Evolutionary conservation across 768 basidiomycete genomes (phyloP).

Genomic region (Hemileccinum impolitum): DNA sequence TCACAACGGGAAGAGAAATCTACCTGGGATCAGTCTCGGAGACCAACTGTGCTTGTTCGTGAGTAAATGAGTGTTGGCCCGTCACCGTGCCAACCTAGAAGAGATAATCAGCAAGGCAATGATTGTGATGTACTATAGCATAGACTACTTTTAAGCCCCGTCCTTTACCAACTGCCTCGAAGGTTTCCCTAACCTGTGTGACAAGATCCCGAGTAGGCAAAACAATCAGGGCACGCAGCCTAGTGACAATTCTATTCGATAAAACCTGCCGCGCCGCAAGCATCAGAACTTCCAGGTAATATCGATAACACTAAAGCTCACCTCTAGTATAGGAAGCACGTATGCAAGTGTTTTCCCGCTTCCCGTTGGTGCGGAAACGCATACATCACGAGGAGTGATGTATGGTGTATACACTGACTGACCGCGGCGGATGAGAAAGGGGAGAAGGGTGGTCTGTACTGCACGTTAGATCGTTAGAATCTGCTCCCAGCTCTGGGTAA

Average conservation of each 20-base stretch:
- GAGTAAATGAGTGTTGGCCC: constrained; percentile 90
- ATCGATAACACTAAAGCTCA: constrained; percentile 24
- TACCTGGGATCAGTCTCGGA: constrained; percentile 55
- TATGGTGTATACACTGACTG: constrained; percentile 62
- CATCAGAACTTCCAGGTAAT: not conserved
- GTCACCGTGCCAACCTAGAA: constrained; percentile 73
- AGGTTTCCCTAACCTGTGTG: constrained; percentile 85
- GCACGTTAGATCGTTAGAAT: constrained; percentile 17
- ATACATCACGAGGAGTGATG: constrained; percentile 71
- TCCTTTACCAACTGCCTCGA: constrained; percentile 81
- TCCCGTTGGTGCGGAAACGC: constrained; percentile 95
- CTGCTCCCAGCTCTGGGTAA: not conserved
- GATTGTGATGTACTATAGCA: not conserved
- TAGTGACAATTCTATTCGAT: constrained; percentile 69
- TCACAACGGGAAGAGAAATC: constrained; percentile 12
- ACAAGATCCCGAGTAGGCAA: constrained; percentile 95
- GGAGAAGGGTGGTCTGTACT: constrained; percentile 91
- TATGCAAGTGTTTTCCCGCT: constrained; percentile 99
- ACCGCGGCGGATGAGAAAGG: constrained; percentile 63
- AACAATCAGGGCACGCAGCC: constrained; percentile 83
- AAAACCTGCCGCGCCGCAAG: constrained; percentile 48
- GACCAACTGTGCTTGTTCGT: constrained; percentile 83
- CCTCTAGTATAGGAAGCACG: constrained; percentile 89
- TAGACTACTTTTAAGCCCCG: constrained; percentile 73
- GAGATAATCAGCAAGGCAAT: constrained; percentile 4